Percentiles rank a stretch among this genome's conserved stretches.
Evolutionary conservation across 805 yeast genomes (phyloP).

Genomic region (Saccharomycopsis sp.): DNA sequence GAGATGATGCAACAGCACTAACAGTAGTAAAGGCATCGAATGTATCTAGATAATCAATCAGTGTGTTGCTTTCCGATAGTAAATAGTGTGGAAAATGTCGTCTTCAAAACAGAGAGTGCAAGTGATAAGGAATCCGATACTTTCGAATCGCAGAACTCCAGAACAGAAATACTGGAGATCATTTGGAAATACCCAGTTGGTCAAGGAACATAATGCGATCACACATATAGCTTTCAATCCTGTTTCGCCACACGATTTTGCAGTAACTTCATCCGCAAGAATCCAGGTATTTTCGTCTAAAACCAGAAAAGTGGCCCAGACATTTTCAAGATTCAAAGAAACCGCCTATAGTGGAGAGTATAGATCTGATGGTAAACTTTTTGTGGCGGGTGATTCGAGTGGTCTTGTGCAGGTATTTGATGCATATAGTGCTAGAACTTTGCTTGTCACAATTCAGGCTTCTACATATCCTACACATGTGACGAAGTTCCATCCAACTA

Average conservation of each 20-base stretch:
- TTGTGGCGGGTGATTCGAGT: slow-evolving; percentile 93
- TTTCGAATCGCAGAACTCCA: slow-evolving; percentile 81
- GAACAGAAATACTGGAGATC: slow-evolving; percentile 94
- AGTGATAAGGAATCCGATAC: slow-evolving; percentile 62
- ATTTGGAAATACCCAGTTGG: slow-evolving; percentile 75
- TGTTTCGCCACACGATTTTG: slow-evolving; percentile 80
- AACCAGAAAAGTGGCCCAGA: slow-evolving; percentile 84
- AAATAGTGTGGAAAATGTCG: slow-evolving; percentile 51
- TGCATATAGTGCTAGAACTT: slow-evolving; percentile 68
- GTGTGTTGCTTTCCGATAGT: too few relatives aligned
- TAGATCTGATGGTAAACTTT: slow-evolving; percentile 81
- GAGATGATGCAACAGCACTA: neutral
- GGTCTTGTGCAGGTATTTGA: slow-evolving; percentile 91
- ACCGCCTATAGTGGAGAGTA: slow-evolving; percentile 89
- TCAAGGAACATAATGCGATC: slow-evolving; percentile 90
- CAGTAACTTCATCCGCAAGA: slow-evolving; percentile 85
- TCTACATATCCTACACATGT: slow-evolving; percentile 88
- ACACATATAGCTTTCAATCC: slow-evolving; percentile 87
- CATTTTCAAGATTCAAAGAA: slow-evolving; percentile 83
- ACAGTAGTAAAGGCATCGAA: neutral
- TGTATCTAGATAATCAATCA: too few relatives aligned
- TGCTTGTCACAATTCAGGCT: slow-evolving; percentile 75
- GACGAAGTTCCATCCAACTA: slow-evolving; percentile 80
- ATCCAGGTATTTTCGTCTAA: slow-evolving; percentile 91
- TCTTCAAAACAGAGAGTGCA: slow-evolving; percentile 59